A percentile compares a stretch with the other conserved stretches of the same genome.
These are phyloP conservation scores for Cruciata laevipes DNA, from an alignment of 257 asterid genomes.

Conservation along the genomic window DNA sequence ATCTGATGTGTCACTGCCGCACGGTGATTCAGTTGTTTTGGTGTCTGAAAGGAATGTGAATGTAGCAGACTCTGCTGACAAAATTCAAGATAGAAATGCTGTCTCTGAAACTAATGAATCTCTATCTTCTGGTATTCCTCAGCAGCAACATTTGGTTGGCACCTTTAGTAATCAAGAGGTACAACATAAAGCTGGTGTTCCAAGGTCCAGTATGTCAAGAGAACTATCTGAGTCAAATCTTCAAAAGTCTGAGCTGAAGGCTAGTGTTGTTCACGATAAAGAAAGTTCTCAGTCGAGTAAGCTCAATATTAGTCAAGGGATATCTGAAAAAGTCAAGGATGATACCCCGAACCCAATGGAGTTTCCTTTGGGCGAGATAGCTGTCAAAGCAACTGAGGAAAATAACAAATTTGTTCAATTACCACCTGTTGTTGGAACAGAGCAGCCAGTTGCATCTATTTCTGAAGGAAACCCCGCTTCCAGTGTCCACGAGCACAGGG, in stretches of 20 bases:
- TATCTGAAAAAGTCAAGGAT: slow-evolving; percentile 24
- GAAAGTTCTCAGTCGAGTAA: slow-evolving; percentile 27
- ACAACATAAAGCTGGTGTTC: slow-evolving; percentile 24
- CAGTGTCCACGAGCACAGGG: slow-evolving; percentile 41
- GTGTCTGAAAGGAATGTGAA: slow-evolving; percentile 10
- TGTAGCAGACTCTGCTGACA: slow-evolving; percentile 16
- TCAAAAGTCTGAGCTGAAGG: slow-evolving; percentile 32
- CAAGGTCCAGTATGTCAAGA: slow-evolving; percentile 21
- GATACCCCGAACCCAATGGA: slow-evolving; percentile 30
- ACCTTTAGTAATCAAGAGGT: slow-evolving; percentile 30
- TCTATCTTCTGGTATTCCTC: slow-evolving; percentile 27
- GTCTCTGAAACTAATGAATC: slow-evolving; percentile 28
- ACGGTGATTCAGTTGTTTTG: slow-evolving; percentile 38
- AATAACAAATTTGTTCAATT: slow-evolving; percentile 24
- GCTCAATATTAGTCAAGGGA: slow-evolving; percentile 28
- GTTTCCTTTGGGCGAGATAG: slow-evolving; percentile 27
- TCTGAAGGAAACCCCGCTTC: slow-evolving; percentile 34
- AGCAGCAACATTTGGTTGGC: slow-evolving; percentile 18
- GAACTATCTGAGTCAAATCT: slow-evolving; percentile 32
- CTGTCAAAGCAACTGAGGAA: slow-evolving; percentile 27
- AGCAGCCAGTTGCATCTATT: slow-evolving; percentile 28
- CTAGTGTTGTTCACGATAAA: slow-evolving; percentile 26
- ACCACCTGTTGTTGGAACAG: slow-evolving; percentile 25
- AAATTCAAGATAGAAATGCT: slow-evolving; percentile 32
- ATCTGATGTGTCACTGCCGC: slow-evolving; percentile 53